Evolutionary conservation across 2,329 filamentous ascomycete genomes (phyloP).

Genomic region (Pseudopyrenochaeta lycopersici): DNA sequence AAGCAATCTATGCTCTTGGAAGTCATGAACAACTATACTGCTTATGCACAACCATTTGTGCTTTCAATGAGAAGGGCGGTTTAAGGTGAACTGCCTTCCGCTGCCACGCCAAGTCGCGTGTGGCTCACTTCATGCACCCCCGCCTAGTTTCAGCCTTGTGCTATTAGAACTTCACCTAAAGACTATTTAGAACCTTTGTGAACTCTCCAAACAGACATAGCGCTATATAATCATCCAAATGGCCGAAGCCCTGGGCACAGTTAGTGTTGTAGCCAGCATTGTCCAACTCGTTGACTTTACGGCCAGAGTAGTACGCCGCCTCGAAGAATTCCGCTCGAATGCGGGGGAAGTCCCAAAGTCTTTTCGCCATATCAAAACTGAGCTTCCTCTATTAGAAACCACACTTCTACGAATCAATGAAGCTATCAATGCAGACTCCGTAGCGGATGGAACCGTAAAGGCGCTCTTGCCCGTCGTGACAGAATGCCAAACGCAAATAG

Average conservation of each 20-base stretch:
- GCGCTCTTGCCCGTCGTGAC: conserved; percentile 16
- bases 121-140: too few species aligned
- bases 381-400: conserved; percentile 18
- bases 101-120: too few species aligned
- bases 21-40: too few species aligned
- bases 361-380: conserved; percentile 6
- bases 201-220: too few species aligned
- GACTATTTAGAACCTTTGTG: too few species aligned
- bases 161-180: too few species aligned
- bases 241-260: conserved; percentile 18
- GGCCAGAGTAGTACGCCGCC: conserved; percentile 8
- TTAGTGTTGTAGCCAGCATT: conserved; percentile 25
- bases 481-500: conserved; percentile 17
- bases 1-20: too few species aligned
- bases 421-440: conserved; percentile 4
- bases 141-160: too few species aligned
- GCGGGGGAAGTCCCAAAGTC: conserved; percentile 15
- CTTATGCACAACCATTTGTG: too few species aligned
- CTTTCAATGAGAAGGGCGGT: too few species aligned
- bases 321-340: conserved; percentile 17
- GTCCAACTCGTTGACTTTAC: conserved; percentile 21
- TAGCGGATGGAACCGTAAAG: conserved; percentile 8
- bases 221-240: too few species aligned
- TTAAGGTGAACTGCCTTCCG: too few species aligned
- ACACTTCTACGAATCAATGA: conserved; percentile 10